Evolutionary conservation across 2,329 filamentous ascomycete genomes (phyloP), one percentile per base, ranked within the genome.

Genomic region (Seiridium cupressi): DNA sequence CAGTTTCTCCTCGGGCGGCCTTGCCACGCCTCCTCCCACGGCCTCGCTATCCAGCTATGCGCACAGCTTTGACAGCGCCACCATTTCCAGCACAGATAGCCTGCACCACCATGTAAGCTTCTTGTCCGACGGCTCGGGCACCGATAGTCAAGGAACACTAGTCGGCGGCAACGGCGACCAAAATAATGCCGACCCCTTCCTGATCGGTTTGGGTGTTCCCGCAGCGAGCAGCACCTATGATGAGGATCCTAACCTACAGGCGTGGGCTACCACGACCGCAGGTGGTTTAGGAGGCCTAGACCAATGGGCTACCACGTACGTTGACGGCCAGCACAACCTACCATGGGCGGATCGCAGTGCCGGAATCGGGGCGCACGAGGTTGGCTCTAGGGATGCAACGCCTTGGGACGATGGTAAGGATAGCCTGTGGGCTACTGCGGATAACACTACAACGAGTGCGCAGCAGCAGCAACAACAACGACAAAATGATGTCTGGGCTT

Each of bases 21-120:
- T 87, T 18, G 79, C 79, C 35, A 87, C 85, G 5, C 84, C 85
- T 32, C 84, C 84, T 3, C 83, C 82, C 4, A 83, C 80, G 2
- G 83, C 82, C 1, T 78, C 78, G 1, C 71, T 86, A 11, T 75
- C 78, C 0, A 83, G 82, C 65, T 74, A 78, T 47, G 67, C 73
- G 13, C 76, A 76, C 61, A 66, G 60, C 54, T 83, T 83, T 66
- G 79, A 82, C 60, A 63, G 59, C 26, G 56, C 60, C 4, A 60
- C 61, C 59, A 42, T 64, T 57, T 63, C 63, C 64, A 57, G 62
- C 60, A 64, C 64, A 5, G 65, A 64, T 44, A 65, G 64, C 35
- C 62, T 70, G 2, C 67, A 70, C 31, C 70, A 73, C 57, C 69
- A 75, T 42, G 62, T 79, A 4, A 71, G 72, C 62, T 80, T 78